phyloP scores from a whole-genome alignment of 2,329 filamentous ascomycete species.

The Paramyrothecium sp. region DNA sequence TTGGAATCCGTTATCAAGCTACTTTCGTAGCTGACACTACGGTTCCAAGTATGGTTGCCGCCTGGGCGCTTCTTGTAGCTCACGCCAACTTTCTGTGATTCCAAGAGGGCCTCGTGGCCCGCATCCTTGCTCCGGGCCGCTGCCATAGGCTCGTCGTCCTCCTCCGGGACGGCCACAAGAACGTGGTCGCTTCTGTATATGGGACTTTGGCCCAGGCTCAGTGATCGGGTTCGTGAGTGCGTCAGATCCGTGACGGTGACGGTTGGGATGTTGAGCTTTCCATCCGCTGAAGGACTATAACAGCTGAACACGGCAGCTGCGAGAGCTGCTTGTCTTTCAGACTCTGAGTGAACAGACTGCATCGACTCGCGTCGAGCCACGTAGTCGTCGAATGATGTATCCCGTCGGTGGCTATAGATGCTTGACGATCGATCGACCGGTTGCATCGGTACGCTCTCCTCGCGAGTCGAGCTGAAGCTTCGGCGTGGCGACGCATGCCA shows the following conservation, averaged over 20 bases:
- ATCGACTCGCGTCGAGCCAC: conserved; percentile 30
- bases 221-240: conserved; percentile 19
- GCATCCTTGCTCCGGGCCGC: conserved; percentile 15
- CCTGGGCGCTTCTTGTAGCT: not conserved
- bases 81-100: not conserved
- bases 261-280: not conserved
- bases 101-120: conserved; percentile 26
- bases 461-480: conserved; percentile 23
- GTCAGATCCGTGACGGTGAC: conserved; percentile 2
- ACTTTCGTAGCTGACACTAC: not conserved
- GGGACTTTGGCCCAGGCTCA: conserved; percentile 23
- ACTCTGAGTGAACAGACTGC: not conserved
- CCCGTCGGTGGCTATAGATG: conserved; percentile 42
- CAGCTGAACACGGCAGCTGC: conserved; percentile 27
- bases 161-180: conserved; percentile 37
- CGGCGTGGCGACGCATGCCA: conserved; percentile 20
- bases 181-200: conserved; percentile 37
- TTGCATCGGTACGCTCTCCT: conserved; percentile 17
- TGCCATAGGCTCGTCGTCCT: conserved; percentile 24
- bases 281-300: conserved; percentile 7
- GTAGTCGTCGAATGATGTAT: conserved; percentile 48
- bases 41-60: not conserved
- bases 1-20: not conserved
- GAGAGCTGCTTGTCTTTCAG: not conserved
- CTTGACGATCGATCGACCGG: conserved; percentile 20